Conservation (phyloP, 2,329 filamentous ascomycete genomes). For the Clarireedia paspali region DNA sequence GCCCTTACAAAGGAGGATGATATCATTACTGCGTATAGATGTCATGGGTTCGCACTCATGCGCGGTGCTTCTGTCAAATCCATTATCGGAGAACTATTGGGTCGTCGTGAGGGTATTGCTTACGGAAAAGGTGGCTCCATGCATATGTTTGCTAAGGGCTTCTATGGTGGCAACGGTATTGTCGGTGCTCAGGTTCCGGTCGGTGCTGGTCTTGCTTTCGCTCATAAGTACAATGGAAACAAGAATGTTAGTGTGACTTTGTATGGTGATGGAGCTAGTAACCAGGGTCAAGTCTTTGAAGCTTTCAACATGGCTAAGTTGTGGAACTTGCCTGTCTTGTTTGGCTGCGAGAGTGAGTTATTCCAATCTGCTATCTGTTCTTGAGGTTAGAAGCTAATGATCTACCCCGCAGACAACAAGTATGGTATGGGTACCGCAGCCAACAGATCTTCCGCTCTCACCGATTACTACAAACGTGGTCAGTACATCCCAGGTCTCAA, state of each 20-base stretch:
- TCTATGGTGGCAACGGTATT: conserved; percentile 98
- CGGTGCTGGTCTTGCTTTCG: conserved; percentile 91
- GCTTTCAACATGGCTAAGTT: conserved; percentile 99
- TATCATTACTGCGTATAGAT: conserved; percentile 96
- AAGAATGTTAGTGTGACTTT: conserved; percentile 82
- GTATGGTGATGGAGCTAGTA: conserved; percentile 96
- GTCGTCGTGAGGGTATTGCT: conserved; percentile 90
- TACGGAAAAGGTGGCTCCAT: conserved; percentile 99
- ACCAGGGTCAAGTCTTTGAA: conserved; percentile 99
- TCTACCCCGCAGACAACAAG: conserved; percentile 74
- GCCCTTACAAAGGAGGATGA: conserved; percentile 88
- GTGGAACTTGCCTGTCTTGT: conserved; percentile 92
- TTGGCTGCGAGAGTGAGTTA: conserved; percentile 91
- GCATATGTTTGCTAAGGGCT: conserved; percentile 99
- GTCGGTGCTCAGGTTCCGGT: conserved; percentile 98
- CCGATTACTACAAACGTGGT: conserved; percentile 99
- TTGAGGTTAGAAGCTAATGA: not conserved
- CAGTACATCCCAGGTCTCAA: conserved; percentile 99
- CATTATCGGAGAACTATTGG: conserved; percentile 93
- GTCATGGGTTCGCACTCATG: conserved; percentile 98
- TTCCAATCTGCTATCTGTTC: not conserved
- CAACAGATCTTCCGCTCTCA: conserved; percentile 86
- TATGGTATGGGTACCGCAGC: conserved; percentile 99
- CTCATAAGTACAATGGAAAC: conserved; percentile 86
- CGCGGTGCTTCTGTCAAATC: conserved; percentile 83